Base-by-base conservation (phyloP, 768 basidiomycete genomes). In the Hygrophoropsis aurantiaca region DNA sequence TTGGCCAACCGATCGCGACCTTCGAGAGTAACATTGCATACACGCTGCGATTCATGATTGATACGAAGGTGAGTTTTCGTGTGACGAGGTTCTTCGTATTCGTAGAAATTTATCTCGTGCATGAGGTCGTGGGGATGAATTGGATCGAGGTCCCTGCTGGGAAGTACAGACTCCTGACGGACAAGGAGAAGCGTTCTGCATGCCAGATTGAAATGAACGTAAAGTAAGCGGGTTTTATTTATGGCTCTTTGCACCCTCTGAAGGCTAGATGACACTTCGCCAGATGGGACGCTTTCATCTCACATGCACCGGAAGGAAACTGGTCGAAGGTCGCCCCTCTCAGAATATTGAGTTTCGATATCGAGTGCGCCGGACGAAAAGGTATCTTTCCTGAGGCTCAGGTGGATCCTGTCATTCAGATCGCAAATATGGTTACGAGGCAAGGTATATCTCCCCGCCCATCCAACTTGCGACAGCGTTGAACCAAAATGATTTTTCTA, bases 121-220 rank as follows among this genome's bases (percentile, higher is more conserved):
- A n/a, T n/a, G n/a, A 94, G 90, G 84, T 99, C 24, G 85, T 94
- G 40, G 97, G 97, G 8, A 98, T 99, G 97, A 98, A 97, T 62
- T 99, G 97, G 95, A 87, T 99, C 43, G 93, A 98, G 68, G 73
- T 97, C 8, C 87, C 87, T 4, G 82, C 87, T 3, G 90, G 90
- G 2, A 82, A 82, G 55, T 99, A 97, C 60, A 72, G 73, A 11
- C 60, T 94, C 16, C 48, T 84, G n/a, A 60, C 77, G 2, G 73
- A 67, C 10, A 72, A 73, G 35, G 70, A 75, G 30, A 89, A 82
- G 59, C 76, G 77, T 40, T 94, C 94, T 1, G 77, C 78, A 40
- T 97, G 93, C 64, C 97, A 99, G 62, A 78, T 97, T 13, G 95
- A 99, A 64, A 67, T 98, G 38, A 79, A 70, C 23, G 77, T 92